phyloP scores from a whole-genome alignment of 768 basidiomycete genomes.

The Sarcodon sp. region DNA sequence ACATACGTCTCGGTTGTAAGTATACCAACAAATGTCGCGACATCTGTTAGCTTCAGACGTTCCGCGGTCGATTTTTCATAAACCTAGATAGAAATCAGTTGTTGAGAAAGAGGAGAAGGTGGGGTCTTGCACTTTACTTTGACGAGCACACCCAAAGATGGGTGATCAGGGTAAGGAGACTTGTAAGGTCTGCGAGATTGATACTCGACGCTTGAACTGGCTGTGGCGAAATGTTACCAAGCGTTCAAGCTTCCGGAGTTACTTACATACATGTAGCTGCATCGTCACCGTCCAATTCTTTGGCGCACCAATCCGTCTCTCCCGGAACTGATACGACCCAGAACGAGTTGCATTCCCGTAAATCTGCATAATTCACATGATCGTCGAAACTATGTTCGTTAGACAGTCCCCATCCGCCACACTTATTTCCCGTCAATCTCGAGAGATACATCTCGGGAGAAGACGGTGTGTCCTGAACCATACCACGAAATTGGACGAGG shows the following conservation, averaged over 20 bases:
- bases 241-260: not conserved
- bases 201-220: constrained; percentile 2
- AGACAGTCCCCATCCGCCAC: constrained; percentile 69
- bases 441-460: constrained; percentile 66
- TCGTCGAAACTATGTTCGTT: constrained; percentile 16
- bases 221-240: not conserved
- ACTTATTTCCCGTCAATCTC: constrained; percentile 22
- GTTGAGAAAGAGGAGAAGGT: constrained; percentile 1
- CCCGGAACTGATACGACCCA: constrained; percentile 74
- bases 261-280: not conserved
- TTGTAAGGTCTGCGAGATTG: constrained; percentile 37
- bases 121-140: constrained; percentile 31
- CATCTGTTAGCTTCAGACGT: constrained; percentile 43
- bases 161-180: constrained; percentile 37
- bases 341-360: constrained; percentile 49
- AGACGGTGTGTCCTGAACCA: constrained; percentile 74
- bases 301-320: constrained; percentile 42
- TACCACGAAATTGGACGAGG: constrained; percentile 60
- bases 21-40: constrained; percentile 66
- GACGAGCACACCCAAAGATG: constrained; percentile 60
- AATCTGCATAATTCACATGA: constrained; percentile 29
- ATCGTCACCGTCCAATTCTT: constrained; percentile 13
- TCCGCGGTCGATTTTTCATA: constrained; percentile 37
- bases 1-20: constrained; percentile 42
- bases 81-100: constrained; percentile 26